A percentile compares a stretch with the other conserved stretches of the same genome.
These are phyloP conservation scores for Aspergillus heteromorphus DNA, from an alignment of 495 filamentous ascomycete genomes.

Conservation along the genomic window DNA sequence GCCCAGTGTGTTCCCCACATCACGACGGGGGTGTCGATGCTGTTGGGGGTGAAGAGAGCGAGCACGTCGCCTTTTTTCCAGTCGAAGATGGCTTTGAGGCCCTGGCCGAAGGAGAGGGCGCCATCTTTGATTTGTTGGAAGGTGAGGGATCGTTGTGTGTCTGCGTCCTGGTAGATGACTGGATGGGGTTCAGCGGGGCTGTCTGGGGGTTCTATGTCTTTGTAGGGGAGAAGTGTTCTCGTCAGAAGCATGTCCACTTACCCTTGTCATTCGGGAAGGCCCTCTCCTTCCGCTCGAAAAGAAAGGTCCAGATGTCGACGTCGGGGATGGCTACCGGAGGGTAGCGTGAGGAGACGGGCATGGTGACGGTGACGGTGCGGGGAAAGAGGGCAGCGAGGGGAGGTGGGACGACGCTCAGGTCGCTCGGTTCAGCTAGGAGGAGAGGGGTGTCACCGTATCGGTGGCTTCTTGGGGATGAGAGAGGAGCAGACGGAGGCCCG, in stretches of 20 bases:
- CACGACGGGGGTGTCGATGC: constrained; percentile 64
- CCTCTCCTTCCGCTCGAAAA: constrained; percentile 72
- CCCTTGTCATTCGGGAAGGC: constrained; percentile 56
- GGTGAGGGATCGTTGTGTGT: constrained; percentile 68
- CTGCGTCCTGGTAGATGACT: constrained; percentile 79
- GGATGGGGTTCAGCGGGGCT: constrained; percentile 10
- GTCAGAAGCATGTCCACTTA: constrained; percentile 13
- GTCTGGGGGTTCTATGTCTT: not conserved
- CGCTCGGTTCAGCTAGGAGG: not conserved
- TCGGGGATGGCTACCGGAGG: constrained; percentile 35
- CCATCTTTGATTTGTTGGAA: constrained; percentile 60
- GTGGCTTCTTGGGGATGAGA: not conserved
- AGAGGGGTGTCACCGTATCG: not conserved
- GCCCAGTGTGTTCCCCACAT: constrained; percentile 82
- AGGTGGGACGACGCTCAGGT: not conserved
- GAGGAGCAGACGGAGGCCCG: not conserved
- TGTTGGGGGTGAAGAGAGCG: constrained; percentile 66
- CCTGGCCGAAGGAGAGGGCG: constrained; percentile 72
- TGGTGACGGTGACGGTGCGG: constrained; percentile 20
- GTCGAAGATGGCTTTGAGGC: constrained; percentile 61
- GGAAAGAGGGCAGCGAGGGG: not conserved
- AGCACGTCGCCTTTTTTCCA: constrained; percentile 82
- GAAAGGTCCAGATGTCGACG: constrained; percentile 65
- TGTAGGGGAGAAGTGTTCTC: too few species aligned
- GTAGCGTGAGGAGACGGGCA: constrained; percentile 40